phyloP scores from a whole-genome alignment of 1,284 basidiomycete genomes.

The Fomitopsis betulina region DNA sequence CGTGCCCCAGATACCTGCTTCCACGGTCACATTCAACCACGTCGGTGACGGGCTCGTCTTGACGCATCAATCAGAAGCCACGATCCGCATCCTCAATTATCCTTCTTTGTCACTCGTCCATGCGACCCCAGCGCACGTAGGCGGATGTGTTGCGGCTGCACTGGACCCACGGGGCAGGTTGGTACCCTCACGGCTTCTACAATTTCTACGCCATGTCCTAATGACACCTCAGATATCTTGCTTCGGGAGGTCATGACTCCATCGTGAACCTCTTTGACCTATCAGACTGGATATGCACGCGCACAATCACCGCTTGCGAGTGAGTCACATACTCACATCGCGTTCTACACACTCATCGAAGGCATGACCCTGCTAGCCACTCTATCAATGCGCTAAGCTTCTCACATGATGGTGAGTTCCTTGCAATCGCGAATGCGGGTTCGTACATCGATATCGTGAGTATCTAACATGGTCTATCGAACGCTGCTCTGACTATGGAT shows the following conservation, averaged over 20 bases:
- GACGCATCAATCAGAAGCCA: constrained; percentile 56
- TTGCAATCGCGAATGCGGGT: constrained; percentile 70
- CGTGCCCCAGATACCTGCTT: constrained; percentile 37
- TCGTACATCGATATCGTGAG: constrained; percentile 65
- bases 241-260: constrained; percentile 73
- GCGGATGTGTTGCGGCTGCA: constrained; percentile 68
- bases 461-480: neutral
- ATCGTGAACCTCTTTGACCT: constrained; percentile 77
- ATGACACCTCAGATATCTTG: constrained; percentile 50
- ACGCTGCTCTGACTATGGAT: neutral
- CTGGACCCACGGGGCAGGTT: constrained; percentile 71
- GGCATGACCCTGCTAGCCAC: constrained; percentile 38
- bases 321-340: constrained; percentile 33
- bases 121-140: constrained; percentile 65
- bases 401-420: constrained; percentile 75
- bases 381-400: constrained; percentile 74
- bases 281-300: constrained; percentile 71
- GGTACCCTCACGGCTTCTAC: neutral
- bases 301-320: constrained; percentile 76
- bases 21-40: constrained; percentile 68
- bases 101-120: constrained; percentile 54
- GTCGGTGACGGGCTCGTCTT: constrained; percentile 64
- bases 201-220: neutral
- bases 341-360: neutral
- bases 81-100: constrained; percentile 62